A percentile compares a stretch with the other conserved stretches of the same genome.
These are phyloP conservation scores for Xerocomus potaroensis DNA, from an alignment of 768 basidiomycete species.

Conservation along the genomic window DNA sequence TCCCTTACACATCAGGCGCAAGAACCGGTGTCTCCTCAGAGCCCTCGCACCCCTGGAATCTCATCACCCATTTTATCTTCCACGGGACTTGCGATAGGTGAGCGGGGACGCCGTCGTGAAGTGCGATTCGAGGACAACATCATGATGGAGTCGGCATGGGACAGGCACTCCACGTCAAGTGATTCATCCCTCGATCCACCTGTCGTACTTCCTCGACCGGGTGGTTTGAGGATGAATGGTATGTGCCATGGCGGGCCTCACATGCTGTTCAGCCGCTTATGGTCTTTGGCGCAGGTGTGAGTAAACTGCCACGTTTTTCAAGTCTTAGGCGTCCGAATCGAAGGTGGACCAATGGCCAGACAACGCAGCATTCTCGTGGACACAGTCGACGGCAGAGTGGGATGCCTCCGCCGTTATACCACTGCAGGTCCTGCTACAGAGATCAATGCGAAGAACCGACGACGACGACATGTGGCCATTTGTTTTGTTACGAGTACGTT, in stretches of 20 bases:
- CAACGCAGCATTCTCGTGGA: slow-evolving; percentile 3
- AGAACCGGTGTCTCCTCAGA: slow-evolving; percentile 8
- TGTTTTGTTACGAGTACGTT: slow-evolving; percentile 50
- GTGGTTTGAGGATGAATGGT: slow-evolving; percentile 20
- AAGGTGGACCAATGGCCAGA: slow-evolving; percentile 13
- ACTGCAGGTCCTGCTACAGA: slow-evolving; percentile 48
- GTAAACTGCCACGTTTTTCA: slow-evolving; percentile 30
- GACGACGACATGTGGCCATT: slow-evolving; percentile 60
- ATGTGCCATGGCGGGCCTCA: background rate
- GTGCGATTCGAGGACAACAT: slow-evolving; percentile 34
- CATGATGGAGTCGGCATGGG: slow-evolving; percentile 28
- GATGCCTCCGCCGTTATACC: slow-evolving; percentile 23
- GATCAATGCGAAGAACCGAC: slow-evolving; percentile 52
- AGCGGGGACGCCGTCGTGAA: slow-evolving; percentile 29
- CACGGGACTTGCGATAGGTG: slow-evolving; percentile 24
- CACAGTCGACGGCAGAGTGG: slow-evolving; percentile 10
- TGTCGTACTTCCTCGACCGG: slow-evolving; percentile 10
- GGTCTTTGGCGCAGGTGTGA: slow-evolving; percentile 16
- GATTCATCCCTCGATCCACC: slow-evolving; percentile 27
- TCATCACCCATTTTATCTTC: slow-evolving; percentile 31
- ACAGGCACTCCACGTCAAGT: slow-evolving; percentile 28
- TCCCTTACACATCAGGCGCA: slow-evolving; percentile 25
- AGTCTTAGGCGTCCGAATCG: slow-evolving; percentile 22
- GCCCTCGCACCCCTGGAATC: slow-evolving; percentile 19
- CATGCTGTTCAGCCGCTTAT: background rate